Conservation (phyloP, 768 basidiomycete species). For the Auricularia sp. region DNA sequence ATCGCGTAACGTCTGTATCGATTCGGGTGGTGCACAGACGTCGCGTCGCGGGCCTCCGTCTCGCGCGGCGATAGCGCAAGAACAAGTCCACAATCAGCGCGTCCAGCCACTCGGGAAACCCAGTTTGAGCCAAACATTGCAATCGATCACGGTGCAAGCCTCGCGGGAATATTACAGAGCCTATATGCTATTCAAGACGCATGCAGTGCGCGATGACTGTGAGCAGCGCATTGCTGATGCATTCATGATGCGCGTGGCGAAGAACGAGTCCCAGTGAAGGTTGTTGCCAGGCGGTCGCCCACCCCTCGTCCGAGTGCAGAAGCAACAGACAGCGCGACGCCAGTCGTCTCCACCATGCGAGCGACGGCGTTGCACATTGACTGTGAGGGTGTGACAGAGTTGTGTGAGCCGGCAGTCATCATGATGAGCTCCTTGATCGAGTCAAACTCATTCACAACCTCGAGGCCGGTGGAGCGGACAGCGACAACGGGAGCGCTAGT, state of each 20-base stretch:
- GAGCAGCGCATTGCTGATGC: background rate
- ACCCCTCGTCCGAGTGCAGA: background rate
- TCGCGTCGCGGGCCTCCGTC: too few species aligned
- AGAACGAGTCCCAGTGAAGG: background rate
- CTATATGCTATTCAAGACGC: background rate
- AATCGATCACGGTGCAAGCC: background rate
- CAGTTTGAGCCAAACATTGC: background rate
- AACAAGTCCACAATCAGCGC: too few species aligned
- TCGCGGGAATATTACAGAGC: background rate
- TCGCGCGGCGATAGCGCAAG: too few species aligned
- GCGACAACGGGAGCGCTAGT: constrained; percentile 66
- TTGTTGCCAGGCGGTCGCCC: background rate
- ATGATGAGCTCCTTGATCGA: constrained; percentile 76
- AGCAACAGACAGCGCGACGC: background rate
- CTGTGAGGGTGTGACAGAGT: background rate
- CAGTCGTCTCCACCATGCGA: background rate
- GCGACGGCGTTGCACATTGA: background rate
- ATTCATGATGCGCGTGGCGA: background rate
- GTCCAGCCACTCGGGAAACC: too few species aligned
- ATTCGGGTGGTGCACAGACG: too few species aligned
- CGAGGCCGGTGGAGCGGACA: constrained; percentile 79
- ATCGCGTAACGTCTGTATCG: too few species aligned
- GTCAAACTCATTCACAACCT: constrained; percentile 84
- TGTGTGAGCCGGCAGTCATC: constrained; percentile 56
- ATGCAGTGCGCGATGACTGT: background rate